Conservation (phyloP, 2,329 filamentous ascomycete genomes). For the Colletotrichum gigasporum region DNA sequence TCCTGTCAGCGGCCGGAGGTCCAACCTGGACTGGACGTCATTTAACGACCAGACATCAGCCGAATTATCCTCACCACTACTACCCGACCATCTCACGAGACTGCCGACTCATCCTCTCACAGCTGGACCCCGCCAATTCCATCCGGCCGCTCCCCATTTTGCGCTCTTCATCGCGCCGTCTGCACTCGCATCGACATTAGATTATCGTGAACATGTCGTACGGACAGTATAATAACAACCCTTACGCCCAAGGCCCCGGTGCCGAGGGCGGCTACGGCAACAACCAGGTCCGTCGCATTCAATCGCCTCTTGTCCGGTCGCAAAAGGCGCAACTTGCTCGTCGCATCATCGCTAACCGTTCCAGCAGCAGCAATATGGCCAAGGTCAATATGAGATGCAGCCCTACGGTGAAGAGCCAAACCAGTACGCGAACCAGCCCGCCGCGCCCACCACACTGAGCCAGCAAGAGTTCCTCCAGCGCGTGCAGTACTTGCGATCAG, state of each 20-base stretch:
- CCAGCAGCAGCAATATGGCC: slow-evolving; percentile 35
- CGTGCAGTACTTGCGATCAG: slow-evolving; percentile 72
- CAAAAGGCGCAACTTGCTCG: not conserved
- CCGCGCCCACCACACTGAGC: slow-evolving; percentile 51
- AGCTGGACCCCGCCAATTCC: not conserved
- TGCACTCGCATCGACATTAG: not conserved
- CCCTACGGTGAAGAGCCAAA: slow-evolving; percentile 52
- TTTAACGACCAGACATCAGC: slow-evolving; percentile 31
- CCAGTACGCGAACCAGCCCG: slow-evolving; percentile 32
- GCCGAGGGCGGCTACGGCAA: slow-evolving; percentile 56
- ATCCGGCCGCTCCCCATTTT: not conserved
- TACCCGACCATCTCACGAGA: slow-evolving; percentile 17
- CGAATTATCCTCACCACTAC: slow-evolving; percentile 25
- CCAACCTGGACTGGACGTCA: slow-evolving; percentile 28
- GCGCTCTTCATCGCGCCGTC: slow-evolving; percentile 4
- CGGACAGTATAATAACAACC: slow-evolving; percentile 71
- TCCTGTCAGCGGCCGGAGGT: slow-evolving; percentile 22
- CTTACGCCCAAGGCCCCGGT: slow-evolving; percentile 65
- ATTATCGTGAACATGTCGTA: slow-evolving; percentile 62
- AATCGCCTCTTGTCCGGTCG: not conserved
- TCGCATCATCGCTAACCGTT: not conserved
- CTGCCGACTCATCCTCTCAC: not conserved
- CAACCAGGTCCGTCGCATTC: slow-evolving; percentile 48
- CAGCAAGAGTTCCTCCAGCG: slow-evolving; percentile 75
- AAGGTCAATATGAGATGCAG: slow-evolving; percentile 65